Percentiles rank a stretch among this genome's conserved stretches.
phyloP scores from a whole-genome alignment of 2,329 filamentous ascomycete genomes.

The Penicillium sp. region DNA sequence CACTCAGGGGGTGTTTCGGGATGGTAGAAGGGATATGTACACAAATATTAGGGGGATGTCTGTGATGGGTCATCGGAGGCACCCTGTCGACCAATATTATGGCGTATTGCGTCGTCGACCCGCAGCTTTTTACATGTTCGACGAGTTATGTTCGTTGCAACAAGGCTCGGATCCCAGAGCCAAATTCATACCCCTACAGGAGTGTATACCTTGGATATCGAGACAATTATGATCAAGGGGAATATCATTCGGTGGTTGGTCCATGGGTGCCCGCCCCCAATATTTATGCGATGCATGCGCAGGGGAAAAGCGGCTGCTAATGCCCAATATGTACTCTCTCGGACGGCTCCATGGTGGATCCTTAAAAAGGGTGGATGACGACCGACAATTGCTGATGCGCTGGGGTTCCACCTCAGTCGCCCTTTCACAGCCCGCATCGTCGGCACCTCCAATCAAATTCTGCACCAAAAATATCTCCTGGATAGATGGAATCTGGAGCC shows the following conservation, averaged over 20 bases:
- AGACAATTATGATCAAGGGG: not conserved
- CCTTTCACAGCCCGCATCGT: constrained; percentile 12
- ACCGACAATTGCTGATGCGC: constrained; percentile 15
- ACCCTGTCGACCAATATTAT: constrained; percentile 14
- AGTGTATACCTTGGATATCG: not conserved
- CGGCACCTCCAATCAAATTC: constrained; percentile 22
- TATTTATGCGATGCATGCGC: not conserved
- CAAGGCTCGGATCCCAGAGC: constrained; percentile 9
- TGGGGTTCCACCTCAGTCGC: constrained; percentile 12
- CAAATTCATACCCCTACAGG: constrained; percentile 1
- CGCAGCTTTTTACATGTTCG: constrained; percentile 13
- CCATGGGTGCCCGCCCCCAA: not conserved
- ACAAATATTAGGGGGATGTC: constrained; percentile 1
- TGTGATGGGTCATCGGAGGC: constrained; percentile 13
- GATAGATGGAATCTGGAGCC: constrained; percentile 7
- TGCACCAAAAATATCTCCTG: constrained; percentile 26
- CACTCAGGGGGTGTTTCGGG: not conserved
- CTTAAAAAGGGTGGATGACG: constrained; percentile 13
- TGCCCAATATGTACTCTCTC: not conserved
- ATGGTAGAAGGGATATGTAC: constrained; percentile 9
- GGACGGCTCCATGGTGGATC: constrained; percentile 12
- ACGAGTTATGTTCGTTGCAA: constrained; percentile 17
- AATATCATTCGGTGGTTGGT: not conserved
- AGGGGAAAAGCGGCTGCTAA: constrained; percentile 2
- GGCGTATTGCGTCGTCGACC: constrained; percentile 17